These are phyloP conservation scores for Coelastrella sp. DNA, from an alignment of 139 green algal genomes.

Conservation along the genomic window DNA sequence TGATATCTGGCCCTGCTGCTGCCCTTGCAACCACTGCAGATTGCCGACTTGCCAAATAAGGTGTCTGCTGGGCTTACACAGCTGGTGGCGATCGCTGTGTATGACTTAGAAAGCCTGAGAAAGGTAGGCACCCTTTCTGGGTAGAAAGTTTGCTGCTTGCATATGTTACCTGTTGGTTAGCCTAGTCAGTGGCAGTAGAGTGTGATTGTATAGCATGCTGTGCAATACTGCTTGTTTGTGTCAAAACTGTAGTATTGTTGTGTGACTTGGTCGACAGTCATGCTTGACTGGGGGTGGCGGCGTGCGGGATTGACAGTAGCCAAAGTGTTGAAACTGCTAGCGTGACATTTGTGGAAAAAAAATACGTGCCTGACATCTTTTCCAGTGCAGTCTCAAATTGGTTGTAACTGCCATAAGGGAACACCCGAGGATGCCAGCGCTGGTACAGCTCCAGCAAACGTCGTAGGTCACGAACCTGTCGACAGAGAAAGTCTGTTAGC, in stretches of 20 bases:
- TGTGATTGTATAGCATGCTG: too few species aligned
- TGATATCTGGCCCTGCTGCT: background rate
- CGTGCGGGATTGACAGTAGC: too few species aligned
- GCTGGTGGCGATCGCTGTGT: slow-evolving; percentile 5
- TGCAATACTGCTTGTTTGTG: too few species aligned
- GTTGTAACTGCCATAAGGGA: slow-evolving; percentile 62
- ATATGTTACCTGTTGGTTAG: too few species aligned
- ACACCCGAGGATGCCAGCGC: slow-evolving; percentile 67
- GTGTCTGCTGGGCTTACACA: slow-evolving; percentile 8
- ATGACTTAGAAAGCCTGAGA: slow-evolving; percentile 24
- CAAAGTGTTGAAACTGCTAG: too few species aligned
- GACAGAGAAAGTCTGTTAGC: background rate
- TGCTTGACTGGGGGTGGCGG: too few species aligned
- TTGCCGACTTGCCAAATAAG: slow-evolving; percentile 7
- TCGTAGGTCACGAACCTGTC: slow-evolving; percentile 64
- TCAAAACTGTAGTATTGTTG: too few species aligned
- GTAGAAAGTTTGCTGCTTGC: too few species aligned
- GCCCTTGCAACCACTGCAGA: background rate
- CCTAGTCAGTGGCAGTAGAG: too few species aligned
- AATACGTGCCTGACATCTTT: slow-evolving; percentile 55
- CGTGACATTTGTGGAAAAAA: too few species aligned
- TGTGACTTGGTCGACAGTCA: too few species aligned
- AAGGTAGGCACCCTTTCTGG: background rate
- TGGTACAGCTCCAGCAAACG: slow-evolving; percentile 68
- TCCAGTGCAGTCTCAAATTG: slow-evolving; percentile 66